Percentiles rank a stretch among this genome's conserved stretches.
These are phyloP conservation scores for Arabidopsis suecica DNA, from an alignment of 345 rosid species.

Conservation along the genomic window DNA sequence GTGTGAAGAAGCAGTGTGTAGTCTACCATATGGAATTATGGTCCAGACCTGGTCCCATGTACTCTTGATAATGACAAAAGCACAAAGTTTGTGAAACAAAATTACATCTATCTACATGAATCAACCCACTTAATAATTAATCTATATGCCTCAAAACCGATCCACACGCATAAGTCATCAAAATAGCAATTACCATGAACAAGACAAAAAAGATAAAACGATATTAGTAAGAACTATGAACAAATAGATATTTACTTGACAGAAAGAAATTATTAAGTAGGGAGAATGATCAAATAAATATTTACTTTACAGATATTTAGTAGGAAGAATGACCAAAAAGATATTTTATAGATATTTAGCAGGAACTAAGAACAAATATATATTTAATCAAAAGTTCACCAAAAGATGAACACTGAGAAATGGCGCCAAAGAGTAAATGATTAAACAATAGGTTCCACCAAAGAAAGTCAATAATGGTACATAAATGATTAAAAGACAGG, in stretches of 20 bases:
- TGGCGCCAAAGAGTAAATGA: slow-evolving; percentile 35
- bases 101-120: slow-evolving; percentile 28
- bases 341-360: not conserved
- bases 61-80: slow-evolving; percentile 13
- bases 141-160: slow-evolving; percentile 12
- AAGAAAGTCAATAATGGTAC: slow-evolving; percentile 10
- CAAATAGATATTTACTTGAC: not conserved
- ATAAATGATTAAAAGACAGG: not conserved
- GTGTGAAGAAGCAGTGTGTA: not conserved
- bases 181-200: not conserved
- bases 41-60: slow-evolving; percentile 7
- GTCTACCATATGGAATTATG: not conserved
- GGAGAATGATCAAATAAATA: not conserved
- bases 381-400: slow-evolving; percentile 28
- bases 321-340: not conserved
- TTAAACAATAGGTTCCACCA: slow-evolving; percentile 32
- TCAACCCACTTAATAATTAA: not conserved
- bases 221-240: not conserved
- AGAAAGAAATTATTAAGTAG: not conserved
- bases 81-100: not conserved
- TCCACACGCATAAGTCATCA: slow-evolving; percentile 11
- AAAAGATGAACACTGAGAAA: slow-evolving; percentile 28
- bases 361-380: not conserved
- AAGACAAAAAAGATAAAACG: not conserved
- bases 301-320: not conserved